These are phyloP conservation scores for Chalciporus pseudorubinellus DNA, from an alignment of 768 basidiomycete genomes.

Conservation along the genomic window DNA sequence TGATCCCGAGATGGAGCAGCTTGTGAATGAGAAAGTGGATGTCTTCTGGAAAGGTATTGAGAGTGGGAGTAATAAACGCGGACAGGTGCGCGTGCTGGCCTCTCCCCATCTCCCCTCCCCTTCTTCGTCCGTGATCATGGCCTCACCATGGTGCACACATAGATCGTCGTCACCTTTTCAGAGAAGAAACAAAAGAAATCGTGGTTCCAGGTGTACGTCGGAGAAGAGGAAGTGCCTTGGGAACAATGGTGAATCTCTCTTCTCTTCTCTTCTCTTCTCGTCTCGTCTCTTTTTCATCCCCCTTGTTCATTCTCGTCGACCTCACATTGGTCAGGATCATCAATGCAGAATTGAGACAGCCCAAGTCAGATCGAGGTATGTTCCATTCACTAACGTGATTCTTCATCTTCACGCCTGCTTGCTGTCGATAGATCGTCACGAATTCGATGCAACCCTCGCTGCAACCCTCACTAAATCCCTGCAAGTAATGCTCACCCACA, in stretches of 20 bases:
- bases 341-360: slow-evolving; percentile 76
- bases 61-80: slow-evolving; percentile 55
- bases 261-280: background rate
- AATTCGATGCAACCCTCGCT: slow-evolving; percentile 58
- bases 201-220: slow-evolving; percentile 70
- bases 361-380: slow-evolving; percentile 60
- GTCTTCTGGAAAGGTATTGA: slow-evolving; percentile 78
- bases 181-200: slow-evolving; percentile 75
- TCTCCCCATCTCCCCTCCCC: background rate
- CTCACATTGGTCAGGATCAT: slow-evolving; percentile 57
- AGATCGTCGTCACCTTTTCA: slow-evolving; percentile 75
- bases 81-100: slow-evolving; percentile 48
- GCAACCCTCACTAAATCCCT: slow-evolving; percentile 64
- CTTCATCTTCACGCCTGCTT: background rate
- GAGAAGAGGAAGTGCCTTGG: slow-evolving; percentile 84
- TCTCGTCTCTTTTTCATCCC: too few relatives aligned
- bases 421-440: slow-evolving; percentile 38
- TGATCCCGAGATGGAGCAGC: slow-evolving; percentile 66
- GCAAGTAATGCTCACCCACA: slow-evolving; percentile 69
- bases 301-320: too few relatives aligned
- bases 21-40: slow-evolving; percentile 75
- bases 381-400: background rate
- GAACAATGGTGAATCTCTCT: slow-evolving; percentile 67
- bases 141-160: background rate
- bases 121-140: background rate